Conservation (phyloP, 352 stramenopile species). For the Aphanomyces cochlioides region DNA sequence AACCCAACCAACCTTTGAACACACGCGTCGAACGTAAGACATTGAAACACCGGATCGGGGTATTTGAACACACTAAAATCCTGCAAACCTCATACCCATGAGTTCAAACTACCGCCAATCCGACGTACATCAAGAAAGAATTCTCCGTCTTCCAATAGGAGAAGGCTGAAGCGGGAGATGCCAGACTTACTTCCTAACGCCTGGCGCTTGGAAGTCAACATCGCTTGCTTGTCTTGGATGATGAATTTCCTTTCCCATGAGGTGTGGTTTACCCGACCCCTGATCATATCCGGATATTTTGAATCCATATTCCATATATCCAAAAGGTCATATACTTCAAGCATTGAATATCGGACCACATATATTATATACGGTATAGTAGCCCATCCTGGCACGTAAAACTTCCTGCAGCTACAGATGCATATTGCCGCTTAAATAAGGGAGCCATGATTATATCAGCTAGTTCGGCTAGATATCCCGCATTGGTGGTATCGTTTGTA, state of each 20-base stretch:
- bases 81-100: slow-evolving; percentile 32
- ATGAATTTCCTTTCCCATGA: not conserved
- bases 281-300: not conserved
- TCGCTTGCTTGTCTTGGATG: not conserved
- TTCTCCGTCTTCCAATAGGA: slow-evolving; percentile 90
- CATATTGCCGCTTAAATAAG: not conserved
- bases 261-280: not conserved
- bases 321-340: too few species aligned
- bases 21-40: slow-evolving; percentile 15
- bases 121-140: slow-evolving; percentile 81
- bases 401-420: not conserved
- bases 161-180: slow-evolving; percentile 73
- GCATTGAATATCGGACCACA: too few species aligned
- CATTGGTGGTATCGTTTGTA: too few species aligned
- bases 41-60: slow-evolving; percentile 40
- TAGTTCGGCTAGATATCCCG: too few species aligned
- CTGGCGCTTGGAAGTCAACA: slow-evolving; percentile 15
- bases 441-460: too few species aligned
- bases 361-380: too few species aligned
- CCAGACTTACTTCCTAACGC: slow-evolving; percentile 16
- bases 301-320: not conserved
- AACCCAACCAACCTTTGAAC: slow-evolving; percentile 22
- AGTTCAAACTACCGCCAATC: slow-evolving; percentile 17
- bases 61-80: slow-evolving; percentile 64
- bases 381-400: too few species aligned